A percentile compares a stretch with the other conserved stretches of the same genome.
Conservation (phyloP, 164 flowering plant species). For the Umbilicus rupestris region DNA sequence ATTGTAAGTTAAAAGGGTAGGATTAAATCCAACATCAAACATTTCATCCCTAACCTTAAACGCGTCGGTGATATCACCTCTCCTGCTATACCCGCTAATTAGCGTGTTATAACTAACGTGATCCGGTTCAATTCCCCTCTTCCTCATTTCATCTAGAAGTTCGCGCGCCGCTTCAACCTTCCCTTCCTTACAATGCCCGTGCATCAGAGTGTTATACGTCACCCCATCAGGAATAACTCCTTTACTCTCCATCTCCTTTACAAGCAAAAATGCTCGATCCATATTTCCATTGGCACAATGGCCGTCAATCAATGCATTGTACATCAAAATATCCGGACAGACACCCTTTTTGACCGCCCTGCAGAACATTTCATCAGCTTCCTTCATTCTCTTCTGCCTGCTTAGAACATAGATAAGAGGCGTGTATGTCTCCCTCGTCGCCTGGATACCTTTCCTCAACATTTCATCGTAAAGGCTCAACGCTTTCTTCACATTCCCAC, state of each 20-base stretch:
- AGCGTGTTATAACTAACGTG: slow-evolving; percentile 70
- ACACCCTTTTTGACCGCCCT: slow-evolving; percentile 32
- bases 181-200: slow-evolving; percentile 59
- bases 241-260: slow-evolving; percentile 48
- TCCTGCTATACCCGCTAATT: slow-evolving; percentile 73
- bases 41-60: slow-evolving; percentile 66
- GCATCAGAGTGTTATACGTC: slow-evolving; percentile 78
- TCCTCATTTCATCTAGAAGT: slow-evolving; percentile 65
- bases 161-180: slow-evolving; percentile 70
- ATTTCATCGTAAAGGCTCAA: slow-evolving; percentile 56
- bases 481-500: slow-evolving; percentile 52
- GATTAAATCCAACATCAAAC: slow-evolving; percentile 69
- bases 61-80: slow-evolving; percentile 71
- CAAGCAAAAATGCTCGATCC: slow-evolving; percentile 25
- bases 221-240: slow-evolving; percentile 64
- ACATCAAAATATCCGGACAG: slow-evolving; percentile 40
- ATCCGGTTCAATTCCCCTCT: slow-evolving; percentile 68
- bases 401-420: slow-evolving; percentile 62
- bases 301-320: slow-evolving; percentile 12
- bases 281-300: slow-evolving; percentile 21
- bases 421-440: slow-evolving; percentile 59
- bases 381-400: slow-evolving; percentile 42
- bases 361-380: slow-evolving; percentile 64
- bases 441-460: slow-evolving; percentile 45
- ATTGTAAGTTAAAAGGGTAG: slow-evolving; percentile 73